phyloP scores from a whole-genome alignment of 23 red algal genomes.

The Cyanidium caldarium region DNA sequence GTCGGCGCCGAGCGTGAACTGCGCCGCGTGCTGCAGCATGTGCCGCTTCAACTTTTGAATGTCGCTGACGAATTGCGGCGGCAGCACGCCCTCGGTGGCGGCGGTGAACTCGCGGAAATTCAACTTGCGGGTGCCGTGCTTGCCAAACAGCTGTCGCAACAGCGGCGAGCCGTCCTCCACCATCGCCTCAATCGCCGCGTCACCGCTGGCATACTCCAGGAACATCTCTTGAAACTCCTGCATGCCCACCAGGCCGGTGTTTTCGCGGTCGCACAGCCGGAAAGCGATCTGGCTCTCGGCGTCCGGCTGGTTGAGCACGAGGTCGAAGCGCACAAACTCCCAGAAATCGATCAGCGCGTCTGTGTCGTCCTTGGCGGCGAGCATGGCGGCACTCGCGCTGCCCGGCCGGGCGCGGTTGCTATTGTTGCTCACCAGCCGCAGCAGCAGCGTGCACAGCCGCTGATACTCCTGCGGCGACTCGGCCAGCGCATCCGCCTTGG shows the following conservation, averaged over 20 bases:
- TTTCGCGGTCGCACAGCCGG: conserved; percentile 63
- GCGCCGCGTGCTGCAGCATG: conserved; percentile 39
- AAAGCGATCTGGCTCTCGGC: conserved; percentile 75
- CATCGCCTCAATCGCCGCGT: background rate
- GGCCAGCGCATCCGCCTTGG: conserved; percentile 41
- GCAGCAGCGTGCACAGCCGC: conserved; percentile 40
- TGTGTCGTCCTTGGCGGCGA: conserved; percentile 5
- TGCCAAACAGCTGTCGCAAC: conserved; percentile 51
- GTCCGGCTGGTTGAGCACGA: conserved; percentile 84
- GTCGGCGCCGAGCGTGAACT: background rate
- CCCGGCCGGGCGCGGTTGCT: background rate
- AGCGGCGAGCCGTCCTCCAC: conserved; percentile 1
- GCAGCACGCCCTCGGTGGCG: conserved; percentile 45
- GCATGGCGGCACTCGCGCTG: background rate
- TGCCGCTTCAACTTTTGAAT: conserved; percentile 38
- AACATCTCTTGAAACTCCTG: conserved; percentile 71
- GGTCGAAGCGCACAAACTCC: conserved; percentile 99
- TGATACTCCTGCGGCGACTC: conserved; percentile 31
- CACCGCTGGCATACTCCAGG: conserved; percentile 24
- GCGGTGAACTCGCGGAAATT: conserved; percentile 53
- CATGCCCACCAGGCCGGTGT: conserved; percentile 65
- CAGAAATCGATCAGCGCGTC: conserved; percentile 82
- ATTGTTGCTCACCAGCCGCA: conserved; percentile 70
- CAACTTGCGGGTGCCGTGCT: conserved; percentile 36
- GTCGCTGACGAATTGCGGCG: conserved; percentile 41